Evolutionary conservation across 2,329 filamentous ascomycete genomes (phyloP), one percentile per base, ranked within the genome.

Genomic region (Trichoderma gracile): DNA sequence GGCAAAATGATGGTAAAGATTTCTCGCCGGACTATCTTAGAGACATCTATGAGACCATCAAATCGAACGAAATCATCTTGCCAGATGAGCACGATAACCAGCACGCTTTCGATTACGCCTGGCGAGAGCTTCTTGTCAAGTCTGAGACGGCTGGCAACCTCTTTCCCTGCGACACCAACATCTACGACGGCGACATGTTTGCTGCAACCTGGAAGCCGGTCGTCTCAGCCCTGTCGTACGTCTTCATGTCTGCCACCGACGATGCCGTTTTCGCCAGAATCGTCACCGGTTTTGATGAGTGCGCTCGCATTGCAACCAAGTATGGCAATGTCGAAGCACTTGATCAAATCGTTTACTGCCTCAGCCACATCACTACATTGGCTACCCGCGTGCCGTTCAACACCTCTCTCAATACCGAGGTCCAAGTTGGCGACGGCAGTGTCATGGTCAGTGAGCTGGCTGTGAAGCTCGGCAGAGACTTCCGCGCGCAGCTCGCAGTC

Each of bases 371-470:
- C 79, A 96, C 92, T 70, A 96, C 92, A 1, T 80, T 99, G 64
- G 90, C 92, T 14, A 89, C 89, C 5, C 88, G 91, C 63, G 81
- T 81, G 2, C 86, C 90, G 4, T 90, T 91, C 52, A 97, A 91
- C 75, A 99, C 94, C 2, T 81, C 87, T 10, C 83, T 99, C 30
- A 99, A 99, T 73, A 98, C 96, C 0, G 95, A 98, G 76, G 92
- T 99, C 2, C 93, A 98, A 75, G 92, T 89, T 14, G 92, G 90
- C 1, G 91, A 95, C 69, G 93, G 91, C 76, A 95, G 89, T 72
- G 92, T 99, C 64, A 99, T 99, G 95, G 96, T 99, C 69, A 98
- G 94, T 75, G 94, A 98, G 80, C 87, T 97, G 68, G 94, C 96
- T 52, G 95, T 99, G 66, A 93, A 96, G 73, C 92, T 99, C 73